Conservation (phyloP, 441 rosid genomes). For the Arabidopsis hybrid region DNA sequence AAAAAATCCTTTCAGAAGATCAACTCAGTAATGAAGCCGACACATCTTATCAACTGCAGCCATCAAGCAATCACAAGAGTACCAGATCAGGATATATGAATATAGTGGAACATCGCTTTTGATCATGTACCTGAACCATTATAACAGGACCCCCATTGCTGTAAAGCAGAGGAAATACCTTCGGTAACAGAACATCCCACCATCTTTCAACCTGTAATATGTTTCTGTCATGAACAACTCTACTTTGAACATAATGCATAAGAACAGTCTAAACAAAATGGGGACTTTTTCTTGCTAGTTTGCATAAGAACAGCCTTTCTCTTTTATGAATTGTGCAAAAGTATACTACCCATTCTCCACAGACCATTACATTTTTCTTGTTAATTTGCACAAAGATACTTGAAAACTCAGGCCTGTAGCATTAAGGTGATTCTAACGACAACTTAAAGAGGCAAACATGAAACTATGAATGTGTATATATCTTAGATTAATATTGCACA, state of each 20-base stretch:
- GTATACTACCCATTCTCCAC: neutral
- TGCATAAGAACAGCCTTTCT: neutral
- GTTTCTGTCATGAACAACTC: conserved; percentile 31
- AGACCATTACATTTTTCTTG: neutral
- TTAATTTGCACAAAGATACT: neutral
- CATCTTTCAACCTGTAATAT: conserved; percentile 78
- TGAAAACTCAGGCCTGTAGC: neutral
- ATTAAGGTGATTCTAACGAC: neutral
- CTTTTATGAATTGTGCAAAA: neutral
- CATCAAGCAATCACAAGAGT: neutral
- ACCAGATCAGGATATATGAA: conserved; percentile 13
- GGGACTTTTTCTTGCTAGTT: neutral
- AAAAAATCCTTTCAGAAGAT: neutral
- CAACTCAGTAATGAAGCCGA: neutral
- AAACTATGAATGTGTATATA: neutral
- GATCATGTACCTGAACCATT: conserved; percentile 84
- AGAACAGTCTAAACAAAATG: neutral
- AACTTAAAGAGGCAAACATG: neutral
- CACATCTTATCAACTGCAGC: neutral
- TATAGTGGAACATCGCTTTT: neutral
- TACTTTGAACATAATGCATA: neutral
- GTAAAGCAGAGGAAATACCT: conserved; percentile 74
- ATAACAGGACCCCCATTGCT: conserved; percentile 85
- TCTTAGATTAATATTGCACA: too few species aligned
- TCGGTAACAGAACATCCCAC: conserved; percentile 86